Base-by-base conservation (phyloP, 2,329 filamentous ascomycete species). In the Fusarium pseudoanthophilum region DNA sequence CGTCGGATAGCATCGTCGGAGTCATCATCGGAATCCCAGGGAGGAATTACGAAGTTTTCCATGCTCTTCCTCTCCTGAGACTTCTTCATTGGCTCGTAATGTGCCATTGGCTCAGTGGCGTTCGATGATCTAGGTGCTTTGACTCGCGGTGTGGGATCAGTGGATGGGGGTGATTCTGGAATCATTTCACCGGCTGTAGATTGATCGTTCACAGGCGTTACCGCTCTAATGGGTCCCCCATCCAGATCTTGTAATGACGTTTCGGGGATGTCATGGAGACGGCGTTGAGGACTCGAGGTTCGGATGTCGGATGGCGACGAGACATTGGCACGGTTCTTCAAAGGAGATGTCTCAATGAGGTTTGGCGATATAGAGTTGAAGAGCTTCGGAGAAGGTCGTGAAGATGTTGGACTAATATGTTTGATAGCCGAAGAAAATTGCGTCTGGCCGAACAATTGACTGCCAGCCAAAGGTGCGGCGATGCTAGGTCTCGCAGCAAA, bases 381-480 rank as follows among this genome's bases (percentile, higher is more conserved):
- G 8, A 85, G 74, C 46, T 84, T 81, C 1, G 88, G 88, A 3
- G 88, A 90, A 0, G 88, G 88, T 16, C 88, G 83, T 3, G 88
- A 90, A 3, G 87, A 90, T 1, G 88, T 90, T 26, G 88, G 88
- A 65, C 87, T 90, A 51, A 82, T 78, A 30, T 81, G 82, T 74
- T 85, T 88, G 21, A 85, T 75, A 3, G 84, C 87, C 3, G 88
- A 89, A 4, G 88, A 89, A 37, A 81, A 78, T 69, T 88, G 88
- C 1, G 88, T 90, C 71, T 87, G 85, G 2, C 82, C 84, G 72
- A 90, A 90, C 14, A 90, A 81, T 76, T 90, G 88, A 13, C 87
- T 76, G 77, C 83, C 60, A 72, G 81, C 76, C 83, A 83, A 75
- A 24, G 82, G 80, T 2, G 82, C 73, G 80, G 78, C 65, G 64